Base-by-base conservation (phyloP, 257 asterid species). In the Paraleonurus japonicus region DNA sequence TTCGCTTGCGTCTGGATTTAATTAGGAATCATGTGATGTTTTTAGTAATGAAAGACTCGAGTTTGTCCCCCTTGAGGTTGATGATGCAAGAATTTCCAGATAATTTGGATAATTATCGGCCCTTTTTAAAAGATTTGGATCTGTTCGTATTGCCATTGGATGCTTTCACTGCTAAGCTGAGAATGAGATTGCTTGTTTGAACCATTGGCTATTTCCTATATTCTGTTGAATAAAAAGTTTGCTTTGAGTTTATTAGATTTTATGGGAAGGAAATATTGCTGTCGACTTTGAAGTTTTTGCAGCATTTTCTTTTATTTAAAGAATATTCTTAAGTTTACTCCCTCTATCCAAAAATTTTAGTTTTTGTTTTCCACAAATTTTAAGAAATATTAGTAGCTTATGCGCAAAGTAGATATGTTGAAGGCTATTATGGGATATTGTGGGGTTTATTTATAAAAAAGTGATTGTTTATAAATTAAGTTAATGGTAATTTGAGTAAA, bases 121-220 rank as follows among this genome's bases (percentile, higher is more conserved):
- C 70, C 27, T n/a, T 41, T 60, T 65, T 39, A 69, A 75, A 79
- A 60, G 78, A 75, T 72, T 72, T 43, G 71, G 73, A 71, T 57
- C 37, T 60, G 5, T 53, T 35, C 41, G 17, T 47, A 70, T 24
- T 62, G 78, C 48, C 58, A 43, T 48, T 77, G 69, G 65, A 55
- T 70, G 73, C 61, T 45, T 41, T 65, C 35, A 54, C 51, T 73
- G 71, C 65, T 39, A 19, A n/a, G 26, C 66, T 61, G 33, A 23
- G 66, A 61, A 61, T 61, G 33, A 23, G 66, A 61, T 51, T 66
- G 15, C 64, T 71, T 61, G 10, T 48, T 57, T 51, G 58, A 54
- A 68, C 54, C 81, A 24, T 60, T 71, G 75, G 65, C 75, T 67
- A 32, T 67, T 71, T 61, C 15, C 39, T 48, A n/a, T 27, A 67